phyloP scores from a whole-genome alignment of 2,329 filamentous ascomycete genomes.

The Colletotrichum melonis region DNA sequence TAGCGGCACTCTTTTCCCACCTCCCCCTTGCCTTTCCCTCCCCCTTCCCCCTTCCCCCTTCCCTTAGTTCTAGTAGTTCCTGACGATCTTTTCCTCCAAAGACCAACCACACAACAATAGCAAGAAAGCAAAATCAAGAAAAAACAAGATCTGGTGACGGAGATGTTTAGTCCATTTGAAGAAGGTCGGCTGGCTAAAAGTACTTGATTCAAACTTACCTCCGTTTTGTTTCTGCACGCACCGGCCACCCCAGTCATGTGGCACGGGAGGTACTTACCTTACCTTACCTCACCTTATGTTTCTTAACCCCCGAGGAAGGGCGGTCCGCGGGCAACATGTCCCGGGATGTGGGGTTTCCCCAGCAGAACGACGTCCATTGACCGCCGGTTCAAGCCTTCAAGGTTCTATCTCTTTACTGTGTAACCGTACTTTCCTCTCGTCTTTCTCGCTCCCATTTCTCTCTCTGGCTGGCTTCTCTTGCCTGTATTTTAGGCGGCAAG shows the following conservation, averaged over 20 bases:
- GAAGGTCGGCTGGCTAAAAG: background rate
- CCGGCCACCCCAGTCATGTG: too few species aligned
- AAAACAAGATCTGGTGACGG: background rate
- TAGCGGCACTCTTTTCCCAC: background rate
- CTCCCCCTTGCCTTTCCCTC: background rate
- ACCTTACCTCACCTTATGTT: too few species aligned
- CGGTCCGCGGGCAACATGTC: background rate
- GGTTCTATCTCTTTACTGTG: background rate
- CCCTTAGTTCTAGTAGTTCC: background rate
- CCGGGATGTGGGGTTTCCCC: background rate
- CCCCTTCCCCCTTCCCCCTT: background rate
- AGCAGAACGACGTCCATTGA: background rate
- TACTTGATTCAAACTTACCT: background rate
- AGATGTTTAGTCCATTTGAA: background rate
- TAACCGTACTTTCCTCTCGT: background rate
- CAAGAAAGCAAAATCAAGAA: background rate
- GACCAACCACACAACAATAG: too few species aligned
- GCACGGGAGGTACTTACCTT: too few species aligned
- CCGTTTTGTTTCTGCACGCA: background rate
- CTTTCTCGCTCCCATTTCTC: background rate
- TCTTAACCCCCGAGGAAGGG: background rate
- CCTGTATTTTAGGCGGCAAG: background rate
- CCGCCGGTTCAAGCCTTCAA: too few species aligned
- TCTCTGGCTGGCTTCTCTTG: background rate
- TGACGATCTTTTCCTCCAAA: background rate